phyloP scores from a whole-genome alignment of 225 moss, liverwort and hornwort species.

The Marchantia polymorpha region DNA sequence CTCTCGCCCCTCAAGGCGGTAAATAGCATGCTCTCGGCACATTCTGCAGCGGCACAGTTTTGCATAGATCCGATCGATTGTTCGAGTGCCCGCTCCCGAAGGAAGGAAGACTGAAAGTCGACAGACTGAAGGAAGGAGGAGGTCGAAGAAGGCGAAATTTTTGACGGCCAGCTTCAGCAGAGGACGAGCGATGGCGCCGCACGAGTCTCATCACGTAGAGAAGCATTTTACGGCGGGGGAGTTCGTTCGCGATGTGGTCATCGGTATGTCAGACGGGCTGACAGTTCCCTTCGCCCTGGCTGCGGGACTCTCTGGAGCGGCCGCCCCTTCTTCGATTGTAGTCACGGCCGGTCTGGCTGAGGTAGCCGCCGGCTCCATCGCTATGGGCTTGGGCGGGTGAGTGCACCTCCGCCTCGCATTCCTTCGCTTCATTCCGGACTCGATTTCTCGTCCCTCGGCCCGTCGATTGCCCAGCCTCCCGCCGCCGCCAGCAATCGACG shows the following conservation, averaged over 20 bases:
- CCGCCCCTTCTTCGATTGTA: constrained; percentile 79
- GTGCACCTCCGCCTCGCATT: constrained; percentile 3
- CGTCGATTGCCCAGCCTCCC: too few species aligned
- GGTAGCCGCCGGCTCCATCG: constrained; percentile 93
- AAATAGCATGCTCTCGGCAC: neutral
- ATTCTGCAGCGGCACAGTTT: constrained; percentile 9
- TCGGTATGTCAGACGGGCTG: constrained; percentile 96
- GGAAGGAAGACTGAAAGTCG: too few species aligned
- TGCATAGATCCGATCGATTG: neutral
- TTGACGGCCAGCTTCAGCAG: neutral
- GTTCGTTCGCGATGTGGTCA: constrained; percentile 81
- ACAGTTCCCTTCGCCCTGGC: constrained; percentile 97
- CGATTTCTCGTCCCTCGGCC: too few species aligned
- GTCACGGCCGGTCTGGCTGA: constrained; percentile 94
- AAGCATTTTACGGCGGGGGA: constrained; percentile 94
- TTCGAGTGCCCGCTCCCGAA: neutral
- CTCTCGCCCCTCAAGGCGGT: neutral
- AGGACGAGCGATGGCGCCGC: constrained; percentile 33
- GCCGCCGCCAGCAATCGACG: too few species aligned
- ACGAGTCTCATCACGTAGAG: constrained; percentile 61
- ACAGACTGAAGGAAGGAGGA: neutral
- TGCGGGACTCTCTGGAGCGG: constrained; percentile 87
- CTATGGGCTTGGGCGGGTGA: constrained; percentile 98
- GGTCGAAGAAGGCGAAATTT: neutral
- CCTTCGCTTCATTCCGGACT: too few species aligned